Evolutionary conservation across 2,329 filamentous ascomycete species (phyloP).

Genomic region (Lachnellula suecica): DNA sequence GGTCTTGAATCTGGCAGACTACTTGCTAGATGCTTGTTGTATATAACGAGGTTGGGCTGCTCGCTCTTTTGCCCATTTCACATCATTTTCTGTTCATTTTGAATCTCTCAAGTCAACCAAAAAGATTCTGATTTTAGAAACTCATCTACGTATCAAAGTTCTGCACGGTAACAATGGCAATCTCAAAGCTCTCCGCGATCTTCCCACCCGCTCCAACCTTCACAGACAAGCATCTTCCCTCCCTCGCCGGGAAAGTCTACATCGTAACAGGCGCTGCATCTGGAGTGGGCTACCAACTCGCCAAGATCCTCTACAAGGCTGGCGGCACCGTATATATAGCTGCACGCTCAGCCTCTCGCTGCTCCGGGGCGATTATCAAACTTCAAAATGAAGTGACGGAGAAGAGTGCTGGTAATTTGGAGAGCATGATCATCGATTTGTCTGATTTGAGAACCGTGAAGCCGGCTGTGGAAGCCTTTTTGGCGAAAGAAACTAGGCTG

Average conservation of each 20-base stretch:
- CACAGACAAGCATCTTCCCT: constrained; percentile 41
- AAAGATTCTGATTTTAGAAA: no score
- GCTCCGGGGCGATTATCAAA: constrained; percentile 39
- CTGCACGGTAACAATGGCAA: no score
- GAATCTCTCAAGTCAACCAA: no score
- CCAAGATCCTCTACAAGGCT: constrained; percentile 47
- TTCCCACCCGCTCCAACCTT: constrained; percentile 40
- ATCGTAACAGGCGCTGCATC: constrained; percentile 43
- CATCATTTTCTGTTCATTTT: no score
- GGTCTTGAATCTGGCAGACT: no score
- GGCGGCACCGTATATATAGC: constrained; percentile 52
- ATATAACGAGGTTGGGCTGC: no score
- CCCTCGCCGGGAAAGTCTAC: constrained; percentile 37
- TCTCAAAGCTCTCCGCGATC: constrained; percentile 13
- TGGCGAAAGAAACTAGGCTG: constrained; percentile 30
- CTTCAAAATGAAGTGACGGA: constrained; percentile 31
- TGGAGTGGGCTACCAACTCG: constrained; percentile 46
- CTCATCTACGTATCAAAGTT: no score
- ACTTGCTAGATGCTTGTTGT: no score
- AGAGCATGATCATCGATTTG: constrained; percentile 25
- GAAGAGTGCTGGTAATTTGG: constrained; percentile 10
- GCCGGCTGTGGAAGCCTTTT: constrained; percentile 28
- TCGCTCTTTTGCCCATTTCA: no score
- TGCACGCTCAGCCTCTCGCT: constrained; percentile 42
- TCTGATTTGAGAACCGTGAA: constrained; percentile 29